phyloP scores from a whole-genome alignment of 805 yeast genomes.

The Suhomyces xylopsoci region DNA sequence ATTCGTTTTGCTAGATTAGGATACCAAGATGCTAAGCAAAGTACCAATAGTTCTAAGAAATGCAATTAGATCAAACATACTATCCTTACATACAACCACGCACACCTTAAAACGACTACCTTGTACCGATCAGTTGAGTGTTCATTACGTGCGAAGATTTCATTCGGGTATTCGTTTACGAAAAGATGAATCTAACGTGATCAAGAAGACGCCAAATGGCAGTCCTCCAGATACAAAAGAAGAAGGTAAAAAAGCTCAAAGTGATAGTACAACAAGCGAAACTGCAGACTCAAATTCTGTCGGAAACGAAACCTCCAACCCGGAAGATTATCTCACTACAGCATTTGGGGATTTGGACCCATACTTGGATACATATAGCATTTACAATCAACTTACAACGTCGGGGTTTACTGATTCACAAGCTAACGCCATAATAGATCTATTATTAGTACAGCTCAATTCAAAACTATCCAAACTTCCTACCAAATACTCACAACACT shows the following conservation, averaged over 20 bases:
- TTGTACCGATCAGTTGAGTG: not conserved
- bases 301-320: not conserved
- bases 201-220: not conserved
- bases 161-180: not conserved
- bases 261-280: not conserved
- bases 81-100: not conserved
- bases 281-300: not conserved
- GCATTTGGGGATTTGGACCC: constrained; percentile 51
- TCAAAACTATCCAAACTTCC: constrained; percentile 43
- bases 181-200: not conserved
- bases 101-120: not conserved
- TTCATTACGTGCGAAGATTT: not conserved
- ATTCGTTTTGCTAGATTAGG: not conserved
- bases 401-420: constrained; percentile 64
- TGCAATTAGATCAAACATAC: not conserved
- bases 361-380: constrained; percentile 46
- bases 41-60: not conserved
- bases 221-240: not conserved
- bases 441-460: constrained; percentile 44
- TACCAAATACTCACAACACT: constrained; percentile 47
- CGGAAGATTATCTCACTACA: constrained; percentile 47
- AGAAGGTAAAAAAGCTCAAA: not conserved
- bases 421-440: constrained; percentile 54
- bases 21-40: not conserved
- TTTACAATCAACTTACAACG: constrained; percentile 48